Conservation (phyloP, 495 filamentous ascomycete species). For the Bacidia gigantensis region DNA sequence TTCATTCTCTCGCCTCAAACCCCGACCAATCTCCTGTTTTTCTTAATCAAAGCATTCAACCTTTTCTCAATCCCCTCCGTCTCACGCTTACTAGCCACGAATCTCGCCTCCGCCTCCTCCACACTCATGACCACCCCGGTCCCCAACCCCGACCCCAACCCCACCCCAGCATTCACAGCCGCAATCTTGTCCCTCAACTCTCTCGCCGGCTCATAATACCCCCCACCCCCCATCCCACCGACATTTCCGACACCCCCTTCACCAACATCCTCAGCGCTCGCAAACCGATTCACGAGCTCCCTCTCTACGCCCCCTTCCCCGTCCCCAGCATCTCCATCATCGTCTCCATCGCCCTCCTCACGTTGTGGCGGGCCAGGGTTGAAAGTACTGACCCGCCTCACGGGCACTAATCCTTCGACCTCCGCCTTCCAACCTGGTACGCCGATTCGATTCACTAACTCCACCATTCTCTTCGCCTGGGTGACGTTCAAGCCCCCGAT, state of each 20-base stretch:
- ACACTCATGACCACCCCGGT: constrained; percentile 38
- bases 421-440: background rate
- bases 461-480: constrained; percentile 65
- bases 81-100: constrained; percentile 46
- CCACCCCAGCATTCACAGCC: background rate
- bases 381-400: background rate
- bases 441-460: constrained; percentile 44
- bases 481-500: constrained; percentile 60
- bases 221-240: background rate
- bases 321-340: background rate
- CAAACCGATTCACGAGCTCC: background rate
- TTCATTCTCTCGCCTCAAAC: constrained; percentile 2
- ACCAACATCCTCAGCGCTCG: background rate
- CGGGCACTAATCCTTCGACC: background rate
- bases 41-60: constrained; percentile 33
- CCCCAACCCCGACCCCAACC: constrained; percentile 10
- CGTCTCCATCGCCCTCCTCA: background rate
- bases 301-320: background rate
- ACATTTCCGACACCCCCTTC: background rate
- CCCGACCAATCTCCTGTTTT: constrained; percentile 23
- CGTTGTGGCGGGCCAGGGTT: background rate
- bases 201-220: background rate
- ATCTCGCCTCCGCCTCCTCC: constrained; percentile 47
- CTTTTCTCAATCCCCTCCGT: constrained; percentile 57
- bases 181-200: constrained; percentile 1